Evolutionary conservation across 148 eudicot species (phyloP), one percentile per base, ranked within the genome.

Genomic region (Arbutus unedo): DNA sequence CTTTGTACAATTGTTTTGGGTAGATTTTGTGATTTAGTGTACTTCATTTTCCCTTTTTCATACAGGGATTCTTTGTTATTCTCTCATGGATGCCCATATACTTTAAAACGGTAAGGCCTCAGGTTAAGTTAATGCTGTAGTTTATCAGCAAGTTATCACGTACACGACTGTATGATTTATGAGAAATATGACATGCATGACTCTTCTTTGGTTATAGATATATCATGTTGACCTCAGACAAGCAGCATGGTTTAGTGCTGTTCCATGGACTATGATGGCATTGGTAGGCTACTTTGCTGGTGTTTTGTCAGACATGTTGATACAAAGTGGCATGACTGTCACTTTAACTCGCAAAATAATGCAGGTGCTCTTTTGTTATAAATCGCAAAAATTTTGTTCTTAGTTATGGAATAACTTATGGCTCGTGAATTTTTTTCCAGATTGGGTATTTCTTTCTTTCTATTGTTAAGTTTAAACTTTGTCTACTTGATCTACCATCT

Each of bases 161-260:
- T 81, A 55, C 25, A 18, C 15, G 4, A 19, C 23, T 71, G 10
- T 9, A 43, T 13, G 6, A 72, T 82, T 21, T 47, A 49, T 57
- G 62, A 67, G 45, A 66, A 11, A 10, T 19, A 75, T 71, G 81
- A 77, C 66, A 71, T 21, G 44, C 1, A 10, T 56, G 6, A 77
- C 60, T 21, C 38, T 81, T 70, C 19, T 81, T 83, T 31, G 38
- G 81, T 47, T 86, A 79, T 86, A 95, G 98, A 90, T 95, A 79
- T 92, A 95, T 85, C 88, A 87, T 84, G 97, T 95, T 82, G 93
- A 95, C 86, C 97, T 95, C 77, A 91, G 94, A 88, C 93, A 90
- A 85, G 98, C 98, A 81, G 98, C 98, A 75, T 95, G 98, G 98
- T 95, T 93, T 87, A 95, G 98, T 86, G 98, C 97, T 85, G 93